Evolutionary conservation across 306 rosid species (phyloP), one percentile per base, ranked within the genome.

Genomic region (Dryas octopetala): DNA sequence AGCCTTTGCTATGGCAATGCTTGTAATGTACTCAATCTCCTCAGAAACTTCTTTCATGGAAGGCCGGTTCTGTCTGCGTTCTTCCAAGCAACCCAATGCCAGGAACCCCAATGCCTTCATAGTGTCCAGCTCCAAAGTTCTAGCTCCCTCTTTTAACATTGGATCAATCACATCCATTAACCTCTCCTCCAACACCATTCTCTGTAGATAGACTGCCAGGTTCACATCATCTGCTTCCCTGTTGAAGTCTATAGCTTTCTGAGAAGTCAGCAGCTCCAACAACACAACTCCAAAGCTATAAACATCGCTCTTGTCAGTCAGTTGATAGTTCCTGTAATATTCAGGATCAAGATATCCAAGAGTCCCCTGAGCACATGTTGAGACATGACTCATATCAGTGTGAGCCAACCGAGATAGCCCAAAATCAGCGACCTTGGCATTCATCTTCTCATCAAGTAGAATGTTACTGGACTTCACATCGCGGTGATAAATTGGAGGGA

Each of bases 401-500:
- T 92, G 87, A 8, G 92, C 97, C 72, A 92, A 74, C 15, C 96
- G 63, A 0, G 97, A 92, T 10, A 92, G 66, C 5, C 97, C 92
- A 0, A 92, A 92, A 88, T 92, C 97, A 0, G 97, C 77, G 66
- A 92, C 96, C 85, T 88, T 92, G 10, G 89, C 89, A 55, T 77
- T 88, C 62, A 86, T 10, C 41, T 88, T 92, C 40, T 75, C 26
- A 13, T 91, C 93, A 0, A 91, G 55, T 0, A 89, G 81, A 78
- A 91, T 91, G 84, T 91, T 89, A 49, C 96, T 89, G 2, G 97
- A 91, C 73, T 91, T 91, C 0, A 91, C 96, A 58, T 91, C 96
- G 6, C 96, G 92, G 28, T 91, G 97, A 58, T 89, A 91, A n/a
- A 91, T 91, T 0, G 97, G 91, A 13, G 97, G 90, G 32, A 87